Base-by-base conservation (phyloP, 305 asterid genomes). In the Fraxinus baroniana region DNA sequence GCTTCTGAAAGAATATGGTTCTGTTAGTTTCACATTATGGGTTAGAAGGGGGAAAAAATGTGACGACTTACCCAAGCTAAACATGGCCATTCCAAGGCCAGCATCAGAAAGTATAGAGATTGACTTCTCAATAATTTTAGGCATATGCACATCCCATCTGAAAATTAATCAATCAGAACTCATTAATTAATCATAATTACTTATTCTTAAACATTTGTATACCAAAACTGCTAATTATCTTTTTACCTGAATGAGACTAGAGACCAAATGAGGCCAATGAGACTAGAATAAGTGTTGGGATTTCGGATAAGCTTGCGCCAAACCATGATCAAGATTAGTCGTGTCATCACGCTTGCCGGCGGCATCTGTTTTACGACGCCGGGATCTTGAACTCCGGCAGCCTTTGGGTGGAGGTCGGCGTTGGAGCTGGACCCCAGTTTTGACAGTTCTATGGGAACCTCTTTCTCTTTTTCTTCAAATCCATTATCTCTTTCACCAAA, bases 41-140 rank as follows among this genome's bases (percentile, higher is more conserved):
- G 3, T 3, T 55, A 0, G 13, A 36, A 35, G 39, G 39, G 36
- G 37, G 10, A 32, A 60, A 66, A 37, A 79, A 79, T 68, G 41
- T 46, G 39, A 24, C 5, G 12, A 89, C 91, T 68, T 35, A 93
- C 99, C 99, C 86, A 96, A 89, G 86, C 99, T 96, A 87, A 96
- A 96, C 99, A 96, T 96, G 60, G 99, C 99, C 99, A 96, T 96
- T 82, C 99, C 99, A 76, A 96, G 99, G 22, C 98, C 99, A 79
- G 99, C 98, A 85, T 96, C 93, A 0, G 98, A 96, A 35, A 96
- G 91, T 60, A 96, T 93, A 8, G 93, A 77, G 85, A 96, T 96
- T 0, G 99, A 96, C 49, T 83, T 86, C 37, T 85, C 90, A 26
- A 96, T 68, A 33, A 96, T 86, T 66, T 46, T 86, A 30, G 99